Evolutionary conservation across 805 yeast species (phyloP).

Genomic region (Lipomyces spencermartinsiae): DNA sequence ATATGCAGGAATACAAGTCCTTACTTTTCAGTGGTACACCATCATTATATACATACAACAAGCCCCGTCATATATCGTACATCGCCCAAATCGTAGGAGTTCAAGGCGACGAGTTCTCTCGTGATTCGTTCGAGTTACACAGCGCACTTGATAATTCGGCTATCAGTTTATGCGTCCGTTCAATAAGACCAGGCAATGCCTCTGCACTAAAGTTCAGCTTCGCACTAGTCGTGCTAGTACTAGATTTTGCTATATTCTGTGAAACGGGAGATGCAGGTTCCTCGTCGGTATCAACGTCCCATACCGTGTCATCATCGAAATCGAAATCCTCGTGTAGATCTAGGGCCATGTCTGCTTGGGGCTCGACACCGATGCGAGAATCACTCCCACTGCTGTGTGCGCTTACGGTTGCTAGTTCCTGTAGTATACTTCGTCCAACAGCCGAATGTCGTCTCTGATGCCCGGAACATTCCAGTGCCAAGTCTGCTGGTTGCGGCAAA

Average conservation of each 20-base stretch:
- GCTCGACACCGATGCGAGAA: not conserved
- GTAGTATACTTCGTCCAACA: conserved; percentile 1
- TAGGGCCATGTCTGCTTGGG: not conserved
- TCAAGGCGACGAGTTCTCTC: not conserved
- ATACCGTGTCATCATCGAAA: conserved; percentile 9
- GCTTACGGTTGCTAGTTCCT: not conserved
- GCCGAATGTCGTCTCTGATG: not conserved
- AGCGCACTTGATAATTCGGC: not conserved
- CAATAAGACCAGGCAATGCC: conserved; percentile 31
- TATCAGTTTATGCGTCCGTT: conserved; percentile 12
- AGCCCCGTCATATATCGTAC: not conserved
- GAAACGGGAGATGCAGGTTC: not conserved
- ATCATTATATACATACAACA: not conserved
- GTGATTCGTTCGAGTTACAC: not conserved
- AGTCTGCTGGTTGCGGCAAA: not conserved
- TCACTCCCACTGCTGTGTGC: not conserved
- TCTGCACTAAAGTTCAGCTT: conserved; percentile 31
- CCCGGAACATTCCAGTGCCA: not conserved
- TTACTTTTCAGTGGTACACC: not conserved
- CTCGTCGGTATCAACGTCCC: conserved; percentile 17
- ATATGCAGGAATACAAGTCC: not conserved
- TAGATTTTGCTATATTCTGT: too few species aligned
- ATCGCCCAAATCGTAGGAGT: not conserved
- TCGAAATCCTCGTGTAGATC: not conserved
- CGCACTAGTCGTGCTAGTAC: not conserved